Conservation (phyloP, 306 rosid species). For the Rubus parviflorus region DNA sequence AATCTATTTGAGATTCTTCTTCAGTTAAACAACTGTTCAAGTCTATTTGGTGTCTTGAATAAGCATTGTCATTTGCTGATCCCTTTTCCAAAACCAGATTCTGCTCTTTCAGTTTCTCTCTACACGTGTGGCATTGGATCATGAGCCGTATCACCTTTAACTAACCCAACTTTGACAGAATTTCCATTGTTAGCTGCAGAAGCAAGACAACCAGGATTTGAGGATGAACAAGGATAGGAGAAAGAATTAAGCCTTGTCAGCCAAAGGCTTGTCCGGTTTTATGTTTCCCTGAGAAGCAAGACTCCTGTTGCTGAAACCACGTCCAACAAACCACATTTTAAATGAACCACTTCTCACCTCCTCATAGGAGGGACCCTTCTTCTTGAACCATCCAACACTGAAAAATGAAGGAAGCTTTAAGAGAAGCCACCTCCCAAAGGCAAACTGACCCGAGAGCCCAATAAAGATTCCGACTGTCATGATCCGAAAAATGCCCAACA, state of each 20-base stretch:
- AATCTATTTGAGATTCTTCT: conserved; percentile 68
- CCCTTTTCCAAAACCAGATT: conserved; percentile 26
- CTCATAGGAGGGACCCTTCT: conserved; percentile 77
- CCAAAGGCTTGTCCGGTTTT: conserved; percentile 42
- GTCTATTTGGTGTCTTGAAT: conserved; percentile 55
- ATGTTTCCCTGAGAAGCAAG: conserved; percentile 39
- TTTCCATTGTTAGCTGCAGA: conserved; percentile 28
- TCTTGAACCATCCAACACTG: conserved; percentile 68
- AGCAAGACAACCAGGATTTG: conserved; percentile 26
- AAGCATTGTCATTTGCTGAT: conserved; percentile 33
- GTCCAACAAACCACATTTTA: conserved; percentile 88
- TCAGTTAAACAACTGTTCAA: conserved; percentile 65
- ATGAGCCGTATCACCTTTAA: conserved; percentile 42
- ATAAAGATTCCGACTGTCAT: conserved; percentile 46
- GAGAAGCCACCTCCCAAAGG: conserved; percentile 78
- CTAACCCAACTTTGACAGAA: background rate
- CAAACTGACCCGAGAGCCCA: conserved; percentile 53
- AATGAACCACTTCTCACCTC: conserved; percentile 72
- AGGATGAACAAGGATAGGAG: background rate
- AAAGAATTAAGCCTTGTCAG: conserved; percentile 13
- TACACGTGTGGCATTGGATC: conserved; percentile 29
- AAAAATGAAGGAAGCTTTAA: conserved; percentile 73
- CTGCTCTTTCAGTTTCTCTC: conserved; percentile 21
- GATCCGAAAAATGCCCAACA: conserved; percentile 44
- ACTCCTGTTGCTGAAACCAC: conserved; percentile 49